Evolutionary conservation across 768 basidiomycete genomes (phyloP).

Genomic region (Austroboletus festivus): DNA sequence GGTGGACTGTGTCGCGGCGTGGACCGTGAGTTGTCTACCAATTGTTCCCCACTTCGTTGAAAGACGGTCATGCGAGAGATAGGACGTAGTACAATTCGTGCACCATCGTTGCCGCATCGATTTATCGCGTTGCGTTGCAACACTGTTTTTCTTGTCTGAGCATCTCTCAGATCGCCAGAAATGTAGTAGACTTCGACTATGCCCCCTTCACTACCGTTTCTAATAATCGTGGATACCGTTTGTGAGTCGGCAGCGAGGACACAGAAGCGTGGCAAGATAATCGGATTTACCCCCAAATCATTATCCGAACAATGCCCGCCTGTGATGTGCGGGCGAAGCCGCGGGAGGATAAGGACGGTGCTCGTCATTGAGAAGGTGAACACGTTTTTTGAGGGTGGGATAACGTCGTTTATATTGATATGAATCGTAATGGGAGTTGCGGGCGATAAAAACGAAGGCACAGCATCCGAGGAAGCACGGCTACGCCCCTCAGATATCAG

Average conservation of each 20-base stretch:
- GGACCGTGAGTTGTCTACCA: slow-evolving; percentile 17
- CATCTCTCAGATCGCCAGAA: slow-evolving; percentile 53
- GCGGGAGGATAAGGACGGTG: slow-evolving; percentile 57
- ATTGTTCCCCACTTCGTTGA: slow-evolving; percentile 20
- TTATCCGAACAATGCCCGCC: slow-evolving; percentile 21
- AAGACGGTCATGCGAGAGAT: slow-evolving; percentile 24
- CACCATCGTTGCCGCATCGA: slow-evolving; percentile 60
- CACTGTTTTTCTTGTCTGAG: slow-evolving; percentile 62
- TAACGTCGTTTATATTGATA: slow-evolving; percentile 76
- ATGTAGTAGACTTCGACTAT: slow-evolving; percentile 63
- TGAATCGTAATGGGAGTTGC: slow-evolving; percentile 67
- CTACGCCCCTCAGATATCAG: slow-evolving; percentile 33
- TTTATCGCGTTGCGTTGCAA: slow-evolving; percentile 57
- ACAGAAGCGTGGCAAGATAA: slow-evolving; percentile 65
- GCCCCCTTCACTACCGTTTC: slow-evolving; percentile 52
- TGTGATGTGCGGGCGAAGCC: slow-evolving; percentile 27
- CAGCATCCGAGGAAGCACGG: slow-evolving; percentile 36
- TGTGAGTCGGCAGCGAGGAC: slow-evolving; percentile 68
- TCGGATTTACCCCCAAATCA: slow-evolving; percentile 43
- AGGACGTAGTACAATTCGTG: slow-evolving; percentile 52
- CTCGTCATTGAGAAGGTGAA: slow-evolving; percentile 69
- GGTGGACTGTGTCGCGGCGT: slow-evolving; percentile 22
- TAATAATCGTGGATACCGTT: slow-evolving; percentile 52
- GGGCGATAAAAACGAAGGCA: slow-evolving; percentile 39
- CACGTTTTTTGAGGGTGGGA: slow-evolving; percentile 57